A percentile compares a stretch with the other conserved stretches of the same genome.
Conservation (phyloP, 495 filamentous ascomycete species). For the Talaromyces proteolyticus region DNA sequence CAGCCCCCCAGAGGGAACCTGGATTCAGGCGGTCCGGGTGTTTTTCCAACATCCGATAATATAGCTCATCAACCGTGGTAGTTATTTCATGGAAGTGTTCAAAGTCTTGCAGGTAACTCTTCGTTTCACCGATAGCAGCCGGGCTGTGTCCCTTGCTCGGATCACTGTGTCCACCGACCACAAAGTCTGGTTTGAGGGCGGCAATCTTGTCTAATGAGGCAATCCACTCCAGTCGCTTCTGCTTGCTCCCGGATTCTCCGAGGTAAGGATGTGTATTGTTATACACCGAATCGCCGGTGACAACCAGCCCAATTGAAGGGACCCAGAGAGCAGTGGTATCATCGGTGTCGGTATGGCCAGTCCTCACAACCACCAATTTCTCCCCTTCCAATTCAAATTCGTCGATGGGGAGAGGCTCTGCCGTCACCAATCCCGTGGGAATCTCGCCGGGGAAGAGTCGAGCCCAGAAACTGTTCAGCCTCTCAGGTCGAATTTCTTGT, state of each 20-base stretch:
- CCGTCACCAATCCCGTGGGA: constrained; percentile 13
- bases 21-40: no score
- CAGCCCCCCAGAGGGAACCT: no score
- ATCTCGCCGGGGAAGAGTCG: neutral
- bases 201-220: constrained; percentile 23
- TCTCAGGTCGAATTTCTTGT: neutral
- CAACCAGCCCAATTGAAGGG: constrained; percentile 20
- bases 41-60: no score
- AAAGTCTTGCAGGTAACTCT: constrained; percentile 9
- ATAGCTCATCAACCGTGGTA: no score
- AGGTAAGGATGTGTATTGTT: constrained; percentile 28
- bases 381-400: constrained; percentile 20
- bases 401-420: neutral
- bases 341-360: constrained; percentile 24
- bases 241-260: constrained; percentile 18
- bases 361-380: constrained; percentile 17
- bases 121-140: constrained; percentile 7
- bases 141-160: constrained; percentile 7
- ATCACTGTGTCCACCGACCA: constrained; percentile 10
- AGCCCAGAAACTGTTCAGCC: neutral
- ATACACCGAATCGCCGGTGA: constrained; percentile 29
- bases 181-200: constrained; percentile 13
- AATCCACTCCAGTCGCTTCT: constrained; percentile 25
- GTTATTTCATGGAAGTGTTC: no score
- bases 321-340: constrained; percentile 22